Conservation (phyloP, 306 rosid genomes). For the Biancaea sappan region DNA sequence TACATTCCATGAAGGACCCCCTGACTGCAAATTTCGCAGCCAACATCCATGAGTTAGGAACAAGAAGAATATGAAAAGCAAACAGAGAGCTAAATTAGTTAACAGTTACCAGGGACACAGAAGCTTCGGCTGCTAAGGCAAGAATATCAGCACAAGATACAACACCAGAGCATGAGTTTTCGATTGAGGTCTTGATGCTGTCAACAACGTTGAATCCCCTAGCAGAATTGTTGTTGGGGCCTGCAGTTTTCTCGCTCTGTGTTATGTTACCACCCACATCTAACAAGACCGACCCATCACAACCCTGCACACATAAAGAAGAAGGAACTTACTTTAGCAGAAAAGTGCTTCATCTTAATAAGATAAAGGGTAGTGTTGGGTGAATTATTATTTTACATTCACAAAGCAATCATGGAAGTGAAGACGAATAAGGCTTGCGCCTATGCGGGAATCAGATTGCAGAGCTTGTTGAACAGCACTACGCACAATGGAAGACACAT, state of each 20-base stretch:
- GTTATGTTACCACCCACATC: constrained; percentile 58
- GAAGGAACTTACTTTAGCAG: too few relatives aligned
- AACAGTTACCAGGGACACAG: constrained; percentile 58
- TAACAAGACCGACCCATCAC: constrained; percentile 73
- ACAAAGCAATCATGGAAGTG: constrained; percentile 83
- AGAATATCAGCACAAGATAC: constrained; percentile 89
- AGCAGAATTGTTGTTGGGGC: constrained; percentile 52
- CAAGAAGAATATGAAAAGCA: neutral
- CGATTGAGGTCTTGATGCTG: constrained; percentile 66
- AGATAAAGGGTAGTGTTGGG: too few relatives aligned
- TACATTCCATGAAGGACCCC: constrained; percentile 76
- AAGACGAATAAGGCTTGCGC: constrained; percentile 71
- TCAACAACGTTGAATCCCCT: constrained; percentile 71
- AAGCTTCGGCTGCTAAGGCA: constrained; percentile 67
- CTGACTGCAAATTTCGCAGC: constrained; percentile 43
- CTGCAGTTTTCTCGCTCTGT: constrained; percentile 67
- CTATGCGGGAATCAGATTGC: constrained; percentile 65
- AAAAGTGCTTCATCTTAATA: too few relatives aligned
- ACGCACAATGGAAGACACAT: constrained; percentile 60
- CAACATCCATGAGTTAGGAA: neutral
- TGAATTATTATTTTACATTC: constrained; percentile 35
- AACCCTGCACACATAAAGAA: constrained; percentile 49
- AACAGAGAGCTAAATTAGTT: too few relatives aligned
- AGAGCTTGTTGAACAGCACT: constrained; percentile 55
- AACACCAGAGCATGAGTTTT: constrained; percentile 61